Conservation (phyloP, 2,329 filamentous ascomycete genomes). For the Clarireedia paspali region DNA sequence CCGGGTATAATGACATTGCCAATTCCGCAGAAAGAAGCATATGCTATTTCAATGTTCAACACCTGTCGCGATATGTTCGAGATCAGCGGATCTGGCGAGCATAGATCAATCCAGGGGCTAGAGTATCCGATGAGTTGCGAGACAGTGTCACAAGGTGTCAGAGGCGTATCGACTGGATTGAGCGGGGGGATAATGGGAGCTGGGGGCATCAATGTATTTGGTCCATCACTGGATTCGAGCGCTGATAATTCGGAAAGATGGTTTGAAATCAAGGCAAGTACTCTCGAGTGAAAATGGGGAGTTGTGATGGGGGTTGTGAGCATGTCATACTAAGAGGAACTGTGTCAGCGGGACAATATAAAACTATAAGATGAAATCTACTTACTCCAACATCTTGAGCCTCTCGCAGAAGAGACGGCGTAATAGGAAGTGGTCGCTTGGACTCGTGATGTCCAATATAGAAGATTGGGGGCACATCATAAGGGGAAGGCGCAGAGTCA, state of each 20-base stretch:
- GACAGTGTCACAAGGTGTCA: conserved; percentile 61
- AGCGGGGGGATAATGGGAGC: conserved; percentile 59
- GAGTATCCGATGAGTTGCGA: conserved; percentile 69
- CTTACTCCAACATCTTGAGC: conserved; percentile 63
- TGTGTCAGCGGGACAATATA: background rate
- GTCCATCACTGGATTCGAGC: conserved; percentile 34
- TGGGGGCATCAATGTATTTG: conserved; percentile 39
- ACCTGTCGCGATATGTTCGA: conserved; percentile 84
- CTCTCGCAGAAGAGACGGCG: conserved; percentile 56
- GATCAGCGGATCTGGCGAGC: conserved; percentile 73
- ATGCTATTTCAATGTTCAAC: conserved; percentile 82
- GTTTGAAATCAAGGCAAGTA: conserved; percentile 52
- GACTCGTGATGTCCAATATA: conserved; percentile 72
- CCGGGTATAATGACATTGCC: conserved; percentile 76
- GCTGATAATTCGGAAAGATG: conserved; percentile 39
- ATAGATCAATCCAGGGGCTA: conserved; percentile 91
- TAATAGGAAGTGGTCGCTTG: conserved; percentile 49
- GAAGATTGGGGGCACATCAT: conserved; percentile 42
- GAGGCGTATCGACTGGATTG: conserved; percentile 68
- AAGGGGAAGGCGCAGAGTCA: conserved; percentile 17
- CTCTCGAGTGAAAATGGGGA: conserved; percentile 59
- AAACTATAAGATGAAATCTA: conserved; percentile 12
- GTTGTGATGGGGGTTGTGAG: conserved; percentile 74
- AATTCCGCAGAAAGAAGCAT: conserved; percentile 91
- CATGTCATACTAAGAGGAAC: conserved; percentile 59